phyloP scores from a whole-genome alignment of 1,139 yeast species.

The Zygoascus meyerae region DNA sequence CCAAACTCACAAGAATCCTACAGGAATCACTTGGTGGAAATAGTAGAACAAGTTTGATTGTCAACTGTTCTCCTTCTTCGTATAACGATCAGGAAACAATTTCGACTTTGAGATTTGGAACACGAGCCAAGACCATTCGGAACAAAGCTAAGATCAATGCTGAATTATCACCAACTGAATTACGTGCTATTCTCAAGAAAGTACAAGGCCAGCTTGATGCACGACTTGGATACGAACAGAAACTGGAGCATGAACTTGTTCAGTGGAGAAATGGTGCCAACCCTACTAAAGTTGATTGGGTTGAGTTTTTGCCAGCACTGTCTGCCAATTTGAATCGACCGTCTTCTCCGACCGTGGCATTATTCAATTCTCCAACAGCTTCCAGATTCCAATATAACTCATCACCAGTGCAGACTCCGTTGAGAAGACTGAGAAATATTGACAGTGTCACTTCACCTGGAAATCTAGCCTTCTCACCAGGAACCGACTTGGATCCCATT shows the following conservation, averaged over 20 bases:
- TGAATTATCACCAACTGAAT: constrained; percentile 55
- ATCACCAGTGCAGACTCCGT: constrained; percentile 9
- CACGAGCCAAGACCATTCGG: constrained; percentile 66
- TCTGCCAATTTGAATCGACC: background rate
- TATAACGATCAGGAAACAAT: constrained; percentile 63
- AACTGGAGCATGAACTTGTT: constrained; percentile 47
- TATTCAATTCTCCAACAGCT: constrained; percentile 1
- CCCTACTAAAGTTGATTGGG: constrained; percentile 36
- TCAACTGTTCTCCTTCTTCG: constrained; percentile 70
- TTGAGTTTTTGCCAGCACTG: constrained; percentile 26
- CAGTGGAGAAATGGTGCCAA: constrained; percentile 46
- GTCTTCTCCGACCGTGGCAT: constrained; percentile 3
- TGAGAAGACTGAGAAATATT: constrained; percentile 4
- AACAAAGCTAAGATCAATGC: constrained; percentile 65
- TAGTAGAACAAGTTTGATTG: constrained; percentile 70
- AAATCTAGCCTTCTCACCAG: background rate
- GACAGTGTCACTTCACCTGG: constrained; percentile 8
- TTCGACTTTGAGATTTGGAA: constrained; percentile 75
- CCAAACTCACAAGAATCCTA: constrained; percentile 73
- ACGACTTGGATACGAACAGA: constrained; percentile 40
- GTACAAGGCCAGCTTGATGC: constrained; percentile 46
- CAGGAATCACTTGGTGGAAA: constrained; percentile 89
- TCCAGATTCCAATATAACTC: background rate
- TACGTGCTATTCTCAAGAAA: constrained; percentile 45
- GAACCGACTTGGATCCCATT: constrained; percentile 10